Conservation (phyloP, 2,329 filamentous ascomycete species). For the Microdochium paspali region DNA sequence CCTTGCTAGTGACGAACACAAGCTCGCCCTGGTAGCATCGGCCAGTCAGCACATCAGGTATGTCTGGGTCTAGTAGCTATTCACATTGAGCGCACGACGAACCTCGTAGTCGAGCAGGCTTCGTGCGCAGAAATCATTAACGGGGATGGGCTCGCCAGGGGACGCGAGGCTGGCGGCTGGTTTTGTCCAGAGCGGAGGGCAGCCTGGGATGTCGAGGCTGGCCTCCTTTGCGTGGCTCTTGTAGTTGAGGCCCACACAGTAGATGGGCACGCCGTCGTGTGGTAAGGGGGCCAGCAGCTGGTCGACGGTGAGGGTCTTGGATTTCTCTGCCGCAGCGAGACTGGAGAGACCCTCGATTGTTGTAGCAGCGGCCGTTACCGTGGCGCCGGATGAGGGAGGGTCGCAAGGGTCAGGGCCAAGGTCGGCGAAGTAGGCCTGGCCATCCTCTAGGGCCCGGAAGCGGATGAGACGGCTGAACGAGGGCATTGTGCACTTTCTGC, state of each 20-base stretch:
- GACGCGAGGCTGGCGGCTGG: constrained; percentile 17
- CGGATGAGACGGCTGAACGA: constrained; percentile 9
- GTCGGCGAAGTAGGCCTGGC: constrained; percentile 8
- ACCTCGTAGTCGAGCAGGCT: constrained; percentile 24
- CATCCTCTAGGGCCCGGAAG: constrained; percentile 7
- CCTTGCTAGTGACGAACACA: constrained; percentile 8
- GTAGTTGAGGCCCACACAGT: constrained; percentile 19
- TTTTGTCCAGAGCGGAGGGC: constrained; percentile 26
- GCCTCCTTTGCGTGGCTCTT: constrained; percentile 8
- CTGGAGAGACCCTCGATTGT: constrained; percentile 5
- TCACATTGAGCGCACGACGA: neutral
- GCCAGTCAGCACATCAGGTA: too few relatives aligned
- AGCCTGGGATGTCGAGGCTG: constrained; percentile 1
- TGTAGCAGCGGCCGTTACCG: constrained; percentile 4
- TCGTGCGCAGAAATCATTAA: constrained; percentile 27
- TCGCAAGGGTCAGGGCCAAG: constrained; percentile 6
- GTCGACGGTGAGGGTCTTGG: constrained; percentile 6
- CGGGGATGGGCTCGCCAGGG: constrained; percentile 17
- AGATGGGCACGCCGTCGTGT: constrained; percentile 7
- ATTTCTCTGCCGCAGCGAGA: neutral
- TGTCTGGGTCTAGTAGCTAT: too few relatives aligned
- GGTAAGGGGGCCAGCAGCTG: constrained; percentile 7
- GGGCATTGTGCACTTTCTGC: too few relatives aligned
- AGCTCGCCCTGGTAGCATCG: constrained; percentile 25
- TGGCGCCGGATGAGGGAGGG: constrained; percentile 1